Evolutionary conservation across 345 rosid genomes (phyloP).

Genomic region (Citrus hindsii): DNA sequence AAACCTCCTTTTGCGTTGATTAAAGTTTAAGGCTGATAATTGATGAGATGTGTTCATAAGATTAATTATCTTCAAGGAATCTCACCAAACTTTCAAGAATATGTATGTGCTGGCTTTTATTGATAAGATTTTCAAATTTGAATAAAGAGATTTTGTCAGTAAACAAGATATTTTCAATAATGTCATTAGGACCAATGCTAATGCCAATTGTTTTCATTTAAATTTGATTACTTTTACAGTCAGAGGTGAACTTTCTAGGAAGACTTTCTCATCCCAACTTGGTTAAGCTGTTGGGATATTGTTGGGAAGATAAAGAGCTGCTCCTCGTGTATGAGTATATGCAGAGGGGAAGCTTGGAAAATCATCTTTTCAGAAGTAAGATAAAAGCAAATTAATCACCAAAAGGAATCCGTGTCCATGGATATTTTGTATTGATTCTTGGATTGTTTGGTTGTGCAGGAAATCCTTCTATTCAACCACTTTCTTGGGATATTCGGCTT

Average conservation of each 20-base stretch:
- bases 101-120: background rate
- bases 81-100: background rate
- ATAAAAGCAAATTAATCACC: background rate
- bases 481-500: constrained; percentile 81
- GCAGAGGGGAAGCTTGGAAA: constrained; percentile 78
- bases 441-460: constrained; percentile 27
- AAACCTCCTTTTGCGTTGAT: constrained; percentile 1
- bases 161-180: background rate
- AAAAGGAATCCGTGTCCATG: background rate
- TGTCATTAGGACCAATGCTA: constrained; percentile 7
- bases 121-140: background rate
- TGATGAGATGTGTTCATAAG: background rate
- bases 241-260: constrained; percentile 78
- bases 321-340: constrained; percentile 81
- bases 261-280: constrained; percentile 79
- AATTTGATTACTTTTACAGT: constrained; percentile 42
- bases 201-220: background rate
- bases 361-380: constrained; percentile 82
- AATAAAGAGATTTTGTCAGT: background rate
- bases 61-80: background rate
- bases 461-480: constrained; percentile 47
- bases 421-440: background rate
- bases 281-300: constrained; percentile 72
- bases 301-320: constrained; percentile 71
- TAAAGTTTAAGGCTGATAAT: background rate